A percentile compares a stretch with the other conserved stretches of the same genome.
Conservation (phyloP, 805 yeast species). For the Grigorovia humatica region DNA sequence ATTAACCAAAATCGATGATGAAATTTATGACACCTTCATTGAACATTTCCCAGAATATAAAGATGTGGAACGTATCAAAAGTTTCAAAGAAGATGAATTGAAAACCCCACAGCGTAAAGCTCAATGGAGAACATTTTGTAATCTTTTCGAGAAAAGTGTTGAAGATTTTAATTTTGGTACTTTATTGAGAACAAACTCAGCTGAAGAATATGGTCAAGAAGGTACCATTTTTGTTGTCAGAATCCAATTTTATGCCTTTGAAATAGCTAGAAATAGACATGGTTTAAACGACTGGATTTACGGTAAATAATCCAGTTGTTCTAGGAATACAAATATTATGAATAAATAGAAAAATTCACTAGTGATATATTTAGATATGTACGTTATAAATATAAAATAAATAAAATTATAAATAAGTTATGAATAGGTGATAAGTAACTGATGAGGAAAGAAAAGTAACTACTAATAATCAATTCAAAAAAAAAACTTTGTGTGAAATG, state of each 20-base stretch:
- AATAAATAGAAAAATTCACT: too few relatives aligned
- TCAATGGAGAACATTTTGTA: conserved; percentile 84
- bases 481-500: too few relatives aligned
- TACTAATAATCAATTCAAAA: too few relatives aligned
- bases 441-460: neutral
- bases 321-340: neutral
- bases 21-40: conserved; percentile 48
- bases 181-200: conserved; percentile 62
- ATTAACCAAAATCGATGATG: conserved; percentile 63
- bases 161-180: conserved; percentile 96
- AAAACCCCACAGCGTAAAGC: conserved; percentile 71
- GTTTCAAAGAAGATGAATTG: conserved; percentile 67
- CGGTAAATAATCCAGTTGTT: conserved; percentile 19
- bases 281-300: conserved; percentile 88
- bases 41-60: conserved; percentile 83
- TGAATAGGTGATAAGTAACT: neutral
- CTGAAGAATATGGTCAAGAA: conserved; percentile 69
- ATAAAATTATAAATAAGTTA: too few relatives aligned
- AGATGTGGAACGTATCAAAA: conserved; percentile 44
- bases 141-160: conserved; percentile 64
- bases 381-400: neutral
- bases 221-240: conserved; percentile 85
- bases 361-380: neutral
- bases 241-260: conserved; percentile 90
- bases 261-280: conserved; percentile 82